These are phyloP conservation scores for Lantana camara DNA, from an alignment of 257 asterid species.

Conservation along the genomic window DNA sequence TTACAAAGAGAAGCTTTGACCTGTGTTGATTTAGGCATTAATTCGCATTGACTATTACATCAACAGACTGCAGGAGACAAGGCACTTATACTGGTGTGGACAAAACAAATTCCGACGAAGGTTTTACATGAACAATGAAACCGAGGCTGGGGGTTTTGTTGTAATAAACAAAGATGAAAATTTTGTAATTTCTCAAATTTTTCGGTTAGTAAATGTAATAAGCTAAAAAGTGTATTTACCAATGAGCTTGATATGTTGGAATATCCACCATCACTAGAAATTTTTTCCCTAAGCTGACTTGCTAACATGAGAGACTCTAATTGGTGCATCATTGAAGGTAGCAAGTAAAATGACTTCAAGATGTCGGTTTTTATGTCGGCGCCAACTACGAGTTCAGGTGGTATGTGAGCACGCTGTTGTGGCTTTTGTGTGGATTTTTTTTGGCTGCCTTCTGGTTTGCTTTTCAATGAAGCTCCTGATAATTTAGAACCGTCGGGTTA, in stretches of 20 bases:
- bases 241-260: conserved; percentile 61
- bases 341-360: conserved; percentile 80
- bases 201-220: too few relatives aligned
- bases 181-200: too few relatives aligned
- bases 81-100: too few relatives aligned
- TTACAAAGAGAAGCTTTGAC: too few relatives aligned
- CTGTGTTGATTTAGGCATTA: too few relatives aligned
- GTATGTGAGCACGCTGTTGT: conserved; percentile 65
- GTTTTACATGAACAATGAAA: too few relatives aligned
- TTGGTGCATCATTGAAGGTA: conserved; percentile 93
- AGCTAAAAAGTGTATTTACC: conserved; percentile 57
- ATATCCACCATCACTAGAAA: conserved; percentile 50
- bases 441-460: conserved; percentile 33
- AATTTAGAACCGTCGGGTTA: conserved; percentile 2
- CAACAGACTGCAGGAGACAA: too few relatives aligned
- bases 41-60: too few relatives aligned
- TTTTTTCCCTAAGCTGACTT: conserved; percentile 79
- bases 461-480: conserved; percentile 39
- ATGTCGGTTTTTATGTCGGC: conserved; percentile 55
- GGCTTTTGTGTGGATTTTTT: conserved; percentile 44
- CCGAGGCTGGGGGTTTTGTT: too few relatives aligned
- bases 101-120: too few relatives aligned
- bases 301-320: conserved; percentile 89
- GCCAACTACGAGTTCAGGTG: conserved; percentile 85
- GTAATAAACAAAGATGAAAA: too few relatives aligned